A percentile compares a stretch with the other conserved stretches of the same genome.
Conservation (phyloP, 1,139 yeast species). For the Taphrina pruni region DNA sequence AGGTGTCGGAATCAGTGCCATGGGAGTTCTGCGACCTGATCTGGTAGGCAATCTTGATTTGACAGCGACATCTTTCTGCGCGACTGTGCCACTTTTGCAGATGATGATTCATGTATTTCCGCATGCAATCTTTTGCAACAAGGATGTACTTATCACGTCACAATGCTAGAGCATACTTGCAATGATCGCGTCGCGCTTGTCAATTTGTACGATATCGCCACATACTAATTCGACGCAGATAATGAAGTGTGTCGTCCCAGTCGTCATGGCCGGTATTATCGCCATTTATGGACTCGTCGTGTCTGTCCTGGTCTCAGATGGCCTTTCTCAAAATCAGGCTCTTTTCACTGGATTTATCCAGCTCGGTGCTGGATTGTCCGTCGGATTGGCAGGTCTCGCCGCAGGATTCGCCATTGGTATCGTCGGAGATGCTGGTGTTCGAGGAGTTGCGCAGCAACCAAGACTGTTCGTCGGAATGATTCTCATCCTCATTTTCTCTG, state of each 20-base stretch:
- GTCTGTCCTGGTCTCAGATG: constrained; percentile 90
- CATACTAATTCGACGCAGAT: constrained; percentile 22
- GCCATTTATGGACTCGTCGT: constrained; percentile 97
- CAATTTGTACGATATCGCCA: not conserved
- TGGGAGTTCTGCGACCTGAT: constrained; percentile 97
- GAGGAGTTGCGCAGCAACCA: constrained; percentile 96
- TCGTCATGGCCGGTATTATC: constrained; percentile 94
- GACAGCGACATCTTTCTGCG: not conserved
- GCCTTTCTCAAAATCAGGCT: constrained; percentile 74
- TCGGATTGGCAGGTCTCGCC: constrained; percentile 94
- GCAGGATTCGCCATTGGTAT: constrained; percentile 99
- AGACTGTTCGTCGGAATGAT: constrained; percentile 91
- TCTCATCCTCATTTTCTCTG: constrained; percentile 91
- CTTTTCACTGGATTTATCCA: constrained; percentile 96
- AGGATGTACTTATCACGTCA: not conserved
- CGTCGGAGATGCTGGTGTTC: constrained; percentile 98
- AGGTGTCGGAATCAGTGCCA: constrained; percentile 92
- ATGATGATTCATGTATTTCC: not conserved
- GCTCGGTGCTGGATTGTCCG: constrained; percentile 91
- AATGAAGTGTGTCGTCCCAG: constrained; percentile 44
- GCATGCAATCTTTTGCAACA: not conserved
- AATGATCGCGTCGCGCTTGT: no score
- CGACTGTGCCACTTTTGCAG: not conserved
- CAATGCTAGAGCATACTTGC: no score
- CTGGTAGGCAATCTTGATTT: constrained; percentile 50